Base-by-base conservation (phyloP, 768 basidiomycete genomes). In the Boletus bicolor region DNA sequence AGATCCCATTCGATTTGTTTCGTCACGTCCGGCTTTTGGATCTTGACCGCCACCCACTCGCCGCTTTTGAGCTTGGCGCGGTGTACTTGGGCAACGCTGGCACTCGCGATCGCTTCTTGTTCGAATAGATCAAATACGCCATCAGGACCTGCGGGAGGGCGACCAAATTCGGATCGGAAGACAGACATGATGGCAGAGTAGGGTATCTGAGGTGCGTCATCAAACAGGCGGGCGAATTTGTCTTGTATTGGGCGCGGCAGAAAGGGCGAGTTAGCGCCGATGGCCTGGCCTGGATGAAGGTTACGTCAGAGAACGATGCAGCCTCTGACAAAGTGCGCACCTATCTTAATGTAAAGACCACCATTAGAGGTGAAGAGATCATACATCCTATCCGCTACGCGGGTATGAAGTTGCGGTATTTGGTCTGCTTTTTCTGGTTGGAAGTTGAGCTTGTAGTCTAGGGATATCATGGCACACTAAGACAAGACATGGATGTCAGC, bases 1-100 rank as follows among this genome's bases (percentile, higher is more conserved):
- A 93, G 74, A 65, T 93, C 91, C 83, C 87, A 92, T 58, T 90
- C 85, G 75, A 89, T 86, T 73, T 97, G 94, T 61, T 82, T 90
- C 49, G 79, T 79, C 7, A 98, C 91, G 35, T 85, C 88, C 3
- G 92, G 93, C 64, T 95, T 96, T 75, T 97, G 93, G 21, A 91
- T 78, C 74, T 98, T 98, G 57, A 98, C 94, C 0, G 94, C 95
- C 2, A 98, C 93, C 82, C 87, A 87, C 36, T 80, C 75, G 34
- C 71, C 73, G 21, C 55, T 68, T 60, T 74, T 78, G 41, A 86
- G 66, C n/a, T 71, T 76, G 5, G 95, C 95, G 44, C 80, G 79
- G 67, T 97, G 94, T 0, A 97, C 95, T 68, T 97, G 95, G 0
- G 94, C 94, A 54, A 98, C 87, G 62, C 89, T 91, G 2, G 95